phyloP scores from a whole-genome alignment of 805 yeast genomes.

The Kluyveromyces nonfermentans region DNA sequence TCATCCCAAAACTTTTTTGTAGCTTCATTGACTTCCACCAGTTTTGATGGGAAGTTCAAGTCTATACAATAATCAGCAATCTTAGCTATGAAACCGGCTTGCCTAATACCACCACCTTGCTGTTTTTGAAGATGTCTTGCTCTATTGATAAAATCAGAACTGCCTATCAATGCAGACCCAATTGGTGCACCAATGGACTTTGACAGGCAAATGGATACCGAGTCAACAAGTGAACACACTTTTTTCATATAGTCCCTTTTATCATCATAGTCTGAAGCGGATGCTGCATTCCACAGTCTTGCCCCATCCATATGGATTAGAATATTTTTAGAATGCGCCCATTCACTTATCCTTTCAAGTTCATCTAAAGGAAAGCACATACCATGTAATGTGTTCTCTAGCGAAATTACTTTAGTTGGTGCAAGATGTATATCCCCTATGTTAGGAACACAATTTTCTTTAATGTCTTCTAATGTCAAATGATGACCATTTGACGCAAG shows the following conservation, averaged over 20 bases:
- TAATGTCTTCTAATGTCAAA: slow-evolving; percentile 63
- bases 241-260: slow-evolving; percentile 46
- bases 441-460: slow-evolving; percentile 42
- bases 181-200: slow-evolving; percentile 81
- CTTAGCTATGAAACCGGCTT: slow-evolving; percentile 58
- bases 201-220: slow-evolving; percentile 69
- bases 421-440: slow-evolving; percentile 71
- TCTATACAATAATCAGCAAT: slow-evolving; percentile 43
- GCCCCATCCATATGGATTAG: slow-evolving; percentile 77
- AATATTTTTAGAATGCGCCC: slow-evolving; percentile 46
- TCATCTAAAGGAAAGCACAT: slow-evolving; percentile 63
- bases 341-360: slow-evolving; percentile 48
- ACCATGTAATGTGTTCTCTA: slow-evolving; percentile 77
- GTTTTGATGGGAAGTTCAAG: slow-evolving; percentile 52
- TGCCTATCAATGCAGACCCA: slow-evolving; percentile 70
- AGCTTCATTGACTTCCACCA: slow-evolving; percentile 35
- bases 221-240: slow-evolving; percentile 61
- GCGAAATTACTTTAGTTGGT: slow-evolving; percentile 65
- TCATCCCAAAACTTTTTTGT: slow-evolving; percentile 35
- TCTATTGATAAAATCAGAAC: slow-evolving; percentile 38
- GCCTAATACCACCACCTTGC: slow-evolving; percentile 80
- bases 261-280: slow-evolving; percentile 1
- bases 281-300: slow-evolving; percentile 69
- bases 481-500: slow-evolving; percentile 56
- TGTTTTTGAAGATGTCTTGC: slow-evolving; percentile 76